Conservation (phyloP, 2,329 filamentous ascomycete genomes). For the Tolypocladium inflatum region DNA sequence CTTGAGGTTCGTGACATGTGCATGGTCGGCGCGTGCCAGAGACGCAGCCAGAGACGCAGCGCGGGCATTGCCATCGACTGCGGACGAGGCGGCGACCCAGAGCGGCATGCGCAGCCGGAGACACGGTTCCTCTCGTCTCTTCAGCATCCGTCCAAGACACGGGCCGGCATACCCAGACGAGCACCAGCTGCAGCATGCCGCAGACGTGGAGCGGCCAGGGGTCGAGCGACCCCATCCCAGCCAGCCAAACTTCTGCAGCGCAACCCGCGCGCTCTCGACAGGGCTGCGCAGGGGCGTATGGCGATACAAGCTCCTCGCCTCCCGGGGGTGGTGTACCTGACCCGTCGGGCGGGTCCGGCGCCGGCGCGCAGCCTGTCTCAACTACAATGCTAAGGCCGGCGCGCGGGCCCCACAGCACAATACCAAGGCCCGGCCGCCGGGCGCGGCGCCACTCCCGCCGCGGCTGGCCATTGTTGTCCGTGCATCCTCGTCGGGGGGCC, state of each 20-base stretch:
- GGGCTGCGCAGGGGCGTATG: background rate
- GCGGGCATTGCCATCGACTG: background rate
- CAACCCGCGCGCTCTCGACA: background rate
- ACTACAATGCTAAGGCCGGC: slow-evolving; percentile 23
- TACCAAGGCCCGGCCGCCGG: slow-evolving; percentile 15
- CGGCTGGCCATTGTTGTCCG: background rate
- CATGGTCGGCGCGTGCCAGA: background rate
- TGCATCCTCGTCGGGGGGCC: background rate
- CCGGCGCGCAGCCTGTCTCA: slow-evolving; percentile 6
- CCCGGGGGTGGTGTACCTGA: too few relatives aligned
- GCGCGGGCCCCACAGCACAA: slow-evolving; percentile 21
- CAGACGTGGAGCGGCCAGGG: background rate
- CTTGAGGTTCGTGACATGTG: background rate
- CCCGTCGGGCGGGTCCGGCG: background rate
- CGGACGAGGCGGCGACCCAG: background rate
- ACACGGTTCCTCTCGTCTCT: background rate
- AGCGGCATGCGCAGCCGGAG: background rate
- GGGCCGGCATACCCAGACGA: background rate
- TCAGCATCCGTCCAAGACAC: background rate
- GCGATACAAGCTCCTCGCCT: background rate
- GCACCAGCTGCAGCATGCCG: too few relatives aligned
- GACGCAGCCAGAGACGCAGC: background rate
- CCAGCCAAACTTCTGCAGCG: background rate
- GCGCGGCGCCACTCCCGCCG: background rate
- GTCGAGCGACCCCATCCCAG: background rate